Evolutionary conservation across 2,329 filamentous ascomycete genomes (phyloP).

Genomic region (Didymella pinodella): DNA sequence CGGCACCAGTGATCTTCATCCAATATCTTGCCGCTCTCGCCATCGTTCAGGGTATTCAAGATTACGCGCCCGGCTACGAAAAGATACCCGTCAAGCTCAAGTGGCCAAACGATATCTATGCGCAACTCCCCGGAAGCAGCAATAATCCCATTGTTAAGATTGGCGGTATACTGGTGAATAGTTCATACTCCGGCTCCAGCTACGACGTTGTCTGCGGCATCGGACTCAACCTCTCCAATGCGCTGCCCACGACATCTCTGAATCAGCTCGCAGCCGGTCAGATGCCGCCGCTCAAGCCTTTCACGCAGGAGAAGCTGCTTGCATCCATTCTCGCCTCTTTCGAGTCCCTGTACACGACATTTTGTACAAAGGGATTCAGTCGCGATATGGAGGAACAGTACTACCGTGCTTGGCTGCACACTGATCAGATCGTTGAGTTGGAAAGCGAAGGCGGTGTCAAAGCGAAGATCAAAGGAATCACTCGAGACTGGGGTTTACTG

Average conservation of each 20-base stretch:
- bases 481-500: constrained; percentile 87
- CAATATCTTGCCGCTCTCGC: constrained; percentile 93
- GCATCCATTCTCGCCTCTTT: constrained; percentile 81
- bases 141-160: constrained; percentile 78
- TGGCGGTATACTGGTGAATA: constrained; percentile 90
- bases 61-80: constrained; percentile 78
- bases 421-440: constrained; percentile 70
- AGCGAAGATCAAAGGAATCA: constrained; percentile 85
- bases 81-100: constrained; percentile 84
- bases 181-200: constrained; percentile 75
- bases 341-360: constrained; percentile 78
- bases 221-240: constrained; percentile 86
- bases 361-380: constrained; percentile 79
- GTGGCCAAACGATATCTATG: constrained; percentile 92
- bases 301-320: constrained; percentile 80
- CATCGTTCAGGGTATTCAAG: constrained; percentile 81
- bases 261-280: constrained; percentile 68
- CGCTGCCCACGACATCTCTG: constrained; percentile 85
- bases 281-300: constrained; percentile 57
- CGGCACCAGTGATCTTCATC: constrained; percentile 86
- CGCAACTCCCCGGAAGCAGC: constrained; percentile 59
- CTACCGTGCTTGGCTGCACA: constrained; percentile 77
- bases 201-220: constrained; percentile 86
- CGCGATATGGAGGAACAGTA: constrained; percentile 73
- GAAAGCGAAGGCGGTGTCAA: constrained; percentile 79